These are phyloP conservation scores for Calonectria leucothoes DNA, from an alignment of 2,329 filamentous ascomycete species.

Conservation along the genomic window DNA sequence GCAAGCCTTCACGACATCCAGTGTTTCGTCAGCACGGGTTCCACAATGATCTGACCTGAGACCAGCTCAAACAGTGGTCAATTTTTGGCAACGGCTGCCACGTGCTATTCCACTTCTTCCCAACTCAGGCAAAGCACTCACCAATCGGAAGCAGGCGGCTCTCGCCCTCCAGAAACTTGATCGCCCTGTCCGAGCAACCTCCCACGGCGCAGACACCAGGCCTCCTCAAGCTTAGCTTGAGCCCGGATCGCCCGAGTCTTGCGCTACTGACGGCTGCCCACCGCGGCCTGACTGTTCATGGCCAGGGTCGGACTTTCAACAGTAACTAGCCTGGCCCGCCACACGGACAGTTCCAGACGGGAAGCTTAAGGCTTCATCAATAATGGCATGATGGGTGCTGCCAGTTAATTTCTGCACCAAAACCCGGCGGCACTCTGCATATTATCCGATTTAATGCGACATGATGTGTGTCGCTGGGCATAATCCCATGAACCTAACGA, in stretches of 20 bases:
- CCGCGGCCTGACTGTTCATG: not conserved
- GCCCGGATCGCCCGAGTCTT: constrained; percentile 16
- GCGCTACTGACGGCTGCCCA: not conserved
- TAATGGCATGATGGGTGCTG: constrained; percentile 4
- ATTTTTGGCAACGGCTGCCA: constrained; percentile 38
- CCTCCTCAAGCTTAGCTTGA: constrained; percentile 2
- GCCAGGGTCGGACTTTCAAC: constrained; percentile 6
- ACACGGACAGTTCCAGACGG: not conserved
- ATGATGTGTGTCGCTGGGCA: not conserved
- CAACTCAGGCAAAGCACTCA: not conserved
- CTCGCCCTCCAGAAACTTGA: constrained; percentile 15
- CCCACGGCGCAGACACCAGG: constrained; percentile 1
- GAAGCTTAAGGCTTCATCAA: not conserved
- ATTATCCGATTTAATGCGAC: constrained; percentile 9
- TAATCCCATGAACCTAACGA: not conserved
- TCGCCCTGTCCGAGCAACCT: constrained; percentile 12
- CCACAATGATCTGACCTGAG: constrained; percentile 39
- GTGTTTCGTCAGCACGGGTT: not conserved
- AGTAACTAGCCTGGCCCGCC: constrained; percentile 4
- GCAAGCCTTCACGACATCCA: constrained; percentile 8
- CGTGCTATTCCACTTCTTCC: constrained; percentile 30
- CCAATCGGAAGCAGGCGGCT: constrained; percentile 35
- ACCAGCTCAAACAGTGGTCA: constrained; percentile 38
- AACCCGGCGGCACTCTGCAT: constrained; percentile 8
- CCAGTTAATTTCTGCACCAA: constrained; percentile 1